A percentile compares a stretch with the other conserved stretches of the same genome.
phyloP scores from a whole-genome alignment of 2,329 filamentous ascomycete genomes.

The Xylaria hypoxylon region DNA sequence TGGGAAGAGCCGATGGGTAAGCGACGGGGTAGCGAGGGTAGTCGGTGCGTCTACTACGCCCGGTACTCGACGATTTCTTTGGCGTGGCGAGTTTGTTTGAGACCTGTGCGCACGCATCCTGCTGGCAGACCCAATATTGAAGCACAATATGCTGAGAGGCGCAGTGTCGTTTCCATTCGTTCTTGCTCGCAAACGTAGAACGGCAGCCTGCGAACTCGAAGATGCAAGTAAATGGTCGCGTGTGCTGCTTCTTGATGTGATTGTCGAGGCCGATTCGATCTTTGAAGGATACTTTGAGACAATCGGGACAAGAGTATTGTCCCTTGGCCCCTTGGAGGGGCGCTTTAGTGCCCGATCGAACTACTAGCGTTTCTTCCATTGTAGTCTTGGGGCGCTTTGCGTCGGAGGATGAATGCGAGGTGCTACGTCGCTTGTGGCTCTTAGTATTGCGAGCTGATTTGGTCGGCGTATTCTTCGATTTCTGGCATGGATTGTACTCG shows the following conservation, averaged over 20 bases:
- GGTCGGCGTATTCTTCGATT: constrained; percentile 37
- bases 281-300: constrained; percentile 57
- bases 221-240: constrained; percentile 77
- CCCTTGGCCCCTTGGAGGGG: constrained; percentile 44
- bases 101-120: constrained; percentile 64
- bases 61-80: constrained; percentile 38
- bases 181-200: constrained; percentile 81
- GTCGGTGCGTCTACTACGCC: constrained; percentile 42
- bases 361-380: constrained; percentile 30
- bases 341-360: constrained; percentile 38
- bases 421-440: constrained; percentile 45
- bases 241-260: constrained; percentile 66
- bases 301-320: constrained; percentile 53
- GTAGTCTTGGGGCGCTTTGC: constrained; percentile 47
- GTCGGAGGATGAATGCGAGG: constrained; percentile 33
- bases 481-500: constrained; percentile 44
- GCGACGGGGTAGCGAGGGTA: constrained; percentile 32
- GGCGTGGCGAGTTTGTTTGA: constrained; percentile 46
- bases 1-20: constrained; percentile 54
- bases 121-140: constrained; percentile 79
- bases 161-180: constrained; percentile 96
- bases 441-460: constrained; percentile 38
- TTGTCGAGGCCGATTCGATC: constrained; percentile 59
- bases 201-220: constrained; percentile 82
- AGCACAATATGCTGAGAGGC: constrained; percentile 81